These are phyloP conservation scores for Zea luxurians DNA, from an alignment of 176 grass and related monocot genomes.

Conservation along the genomic window DNA sequence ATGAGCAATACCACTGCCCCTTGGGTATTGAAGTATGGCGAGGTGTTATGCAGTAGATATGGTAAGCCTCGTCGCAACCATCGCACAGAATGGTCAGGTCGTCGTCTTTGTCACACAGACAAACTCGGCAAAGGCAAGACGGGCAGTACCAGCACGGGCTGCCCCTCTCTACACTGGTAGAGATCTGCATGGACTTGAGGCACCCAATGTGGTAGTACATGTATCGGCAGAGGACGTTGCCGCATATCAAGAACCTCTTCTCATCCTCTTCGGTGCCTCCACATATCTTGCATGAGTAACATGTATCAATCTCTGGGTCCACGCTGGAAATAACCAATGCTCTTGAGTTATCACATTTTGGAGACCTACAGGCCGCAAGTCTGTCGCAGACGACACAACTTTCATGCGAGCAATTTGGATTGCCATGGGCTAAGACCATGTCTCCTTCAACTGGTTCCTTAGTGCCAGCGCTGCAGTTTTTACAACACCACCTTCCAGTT, in stretches of 20 bases:
- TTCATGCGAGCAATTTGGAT: conserved; percentile 37
- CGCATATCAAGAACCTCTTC: conserved; percentile 74
- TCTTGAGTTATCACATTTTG: conserved; percentile 38
- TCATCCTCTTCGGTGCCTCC: conserved; percentile 63
- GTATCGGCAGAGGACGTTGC: conserved; percentile 65
- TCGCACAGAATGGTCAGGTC: conserved; percentile 78
- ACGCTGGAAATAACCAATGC: conserved; percentile 28
- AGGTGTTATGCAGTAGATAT: conserved; percentile 86
- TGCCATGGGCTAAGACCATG: conserved; percentile 1
- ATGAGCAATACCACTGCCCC: conserved; percentile 78
- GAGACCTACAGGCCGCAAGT: conserved; percentile 40
- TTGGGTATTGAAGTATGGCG: conserved; percentile 55
- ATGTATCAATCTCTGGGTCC: conserved; percentile 35
- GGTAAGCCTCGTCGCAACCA: conserved; percentile 78
- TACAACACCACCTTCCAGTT: conserved; percentile 57
- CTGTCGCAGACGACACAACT: conserved; percentile 52
- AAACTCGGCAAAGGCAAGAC: conserved; percentile 80
- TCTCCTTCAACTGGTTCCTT: conserved; percentile 25
- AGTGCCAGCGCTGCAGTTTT: conserved; percentile 39
- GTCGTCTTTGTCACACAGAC: conserved; percentile 73
- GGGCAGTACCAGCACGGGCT: conserved; percentile 79
- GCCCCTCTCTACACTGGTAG: conserved; percentile 42
- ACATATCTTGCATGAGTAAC: conserved; percentile 73
- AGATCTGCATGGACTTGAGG: conserved; percentile 60
- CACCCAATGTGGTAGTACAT: conserved; percentile 85